A percentile compares a stretch with the other conserved stretches of the same genome.
Evolutionary conservation across 1,284 basidiomycete genomes (phyloP).

Genomic region (Nidula niveotomentosa): DNA sequence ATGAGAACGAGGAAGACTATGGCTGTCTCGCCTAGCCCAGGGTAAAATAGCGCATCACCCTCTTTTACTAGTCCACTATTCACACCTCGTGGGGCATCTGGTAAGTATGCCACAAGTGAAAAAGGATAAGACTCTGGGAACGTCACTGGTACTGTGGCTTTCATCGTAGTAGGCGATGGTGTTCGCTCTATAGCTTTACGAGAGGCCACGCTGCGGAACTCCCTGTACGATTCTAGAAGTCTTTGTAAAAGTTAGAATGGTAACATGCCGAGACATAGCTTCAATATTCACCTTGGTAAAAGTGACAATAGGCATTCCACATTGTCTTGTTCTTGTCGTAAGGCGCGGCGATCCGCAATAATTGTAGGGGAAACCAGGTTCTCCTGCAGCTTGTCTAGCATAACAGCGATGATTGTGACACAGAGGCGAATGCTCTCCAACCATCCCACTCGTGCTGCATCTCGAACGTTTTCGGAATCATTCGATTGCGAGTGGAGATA

Average conservation of each 20-base stretch:
- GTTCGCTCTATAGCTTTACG: constrained; percentile 71
- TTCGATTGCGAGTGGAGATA: constrained; percentile 59
- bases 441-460: constrained; percentile 85
- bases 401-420: constrained; percentile 84
- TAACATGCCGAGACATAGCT: background rate
- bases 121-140: constrained; percentile 96
- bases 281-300: constrained; percentile 68
- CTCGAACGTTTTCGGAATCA: constrained; percentile 65
- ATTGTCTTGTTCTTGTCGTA: constrained; percentile 89
- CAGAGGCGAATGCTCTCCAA: constrained; percentile 87
- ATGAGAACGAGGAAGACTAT: constrained; percentile 85
- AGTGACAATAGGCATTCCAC: constrained; percentile 88
- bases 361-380: constrained; percentile 73
- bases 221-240: constrained; percentile 85
- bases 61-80: constrained; percentile 40
- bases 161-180: constrained; percentile 59
- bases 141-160: constrained; percentile 72
- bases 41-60: constrained; percentile 62
- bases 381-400: constrained; percentile 88
- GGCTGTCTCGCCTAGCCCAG: constrained; percentile 84
- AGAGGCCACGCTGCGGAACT: constrained; percentile 73
- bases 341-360: constrained; percentile 56
- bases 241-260: constrained; percentile 36
- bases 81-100: constrained; percentile 50
- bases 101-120: constrained; percentile 72